Base-by-base conservation (phyloP, 306 rosid species). In the Rosa persica region DNA sequence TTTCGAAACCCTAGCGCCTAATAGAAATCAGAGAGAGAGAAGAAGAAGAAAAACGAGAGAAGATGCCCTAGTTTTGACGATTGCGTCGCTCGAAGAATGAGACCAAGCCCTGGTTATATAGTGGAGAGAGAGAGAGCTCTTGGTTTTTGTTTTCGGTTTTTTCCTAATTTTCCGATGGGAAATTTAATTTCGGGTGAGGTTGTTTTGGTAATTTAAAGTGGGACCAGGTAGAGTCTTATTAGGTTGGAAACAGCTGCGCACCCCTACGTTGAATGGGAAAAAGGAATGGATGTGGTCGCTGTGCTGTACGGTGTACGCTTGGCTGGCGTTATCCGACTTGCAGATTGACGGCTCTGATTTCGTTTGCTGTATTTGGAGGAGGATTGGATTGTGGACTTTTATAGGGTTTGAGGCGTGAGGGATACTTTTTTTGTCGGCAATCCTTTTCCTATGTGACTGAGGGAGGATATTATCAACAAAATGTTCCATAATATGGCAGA, bases 231-330 rank as follows among this genome's bases (percentile, higher is more conserved):
- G 67, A 39, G 40, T 27, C 25, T 3, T 60, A 10, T 60, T 5
- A 2, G 43, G 69, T 64, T 64, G 69, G 69, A 65, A 34, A 65
- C 44, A 36, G 44, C 70, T 34, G 46, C 44, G 70, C 70, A 16
- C 46, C 3, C 70, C 43, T 6, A 0, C 0, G 70, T 19, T 65
- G 46, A 65, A 36, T 19, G 34, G 34, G 9, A 20, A 54, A 54
- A 6, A 1, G 22, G 60, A 8, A 54, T 20, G 42, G 68, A n/a
- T 62, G 1, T 2, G 23, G 70, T 17, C 5, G 25, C 47, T 15
- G 44, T 38, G 47, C 30, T 30, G 15, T 17, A 38, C 46, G 70
- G 70, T 36, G 20, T 17, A 22, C n/a, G 46, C 70, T 36, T 38
- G 46, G 70, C 70, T 38, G 23, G 43, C 70, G 2, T 15, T 6